phyloP scores from a whole-genome alignment of 257 asterid genomes.

The Solanum sparsipilum region DNA sequence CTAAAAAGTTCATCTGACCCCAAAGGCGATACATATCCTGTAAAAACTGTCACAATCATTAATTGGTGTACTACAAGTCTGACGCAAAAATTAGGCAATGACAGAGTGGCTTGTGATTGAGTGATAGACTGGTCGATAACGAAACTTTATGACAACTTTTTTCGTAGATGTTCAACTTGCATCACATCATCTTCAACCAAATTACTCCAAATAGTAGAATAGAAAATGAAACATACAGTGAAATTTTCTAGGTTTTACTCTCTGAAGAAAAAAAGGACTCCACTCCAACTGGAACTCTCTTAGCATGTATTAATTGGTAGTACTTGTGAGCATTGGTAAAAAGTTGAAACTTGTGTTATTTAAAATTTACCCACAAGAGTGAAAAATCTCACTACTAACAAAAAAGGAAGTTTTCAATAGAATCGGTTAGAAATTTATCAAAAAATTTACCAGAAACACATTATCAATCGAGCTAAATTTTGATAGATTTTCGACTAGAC shows the following conservation, averaged over 20 bases:
- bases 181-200: background rate
- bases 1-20: too few species aligned
- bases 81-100: too few species aligned
- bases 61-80: too few species aligned
- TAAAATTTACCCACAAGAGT: background rate
- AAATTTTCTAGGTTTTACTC: background rate
- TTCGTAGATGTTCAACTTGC: background rate
- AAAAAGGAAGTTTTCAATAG: too few species aligned
- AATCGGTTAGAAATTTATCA: too few species aligned
- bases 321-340: background rate
- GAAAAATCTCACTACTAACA: background rate
- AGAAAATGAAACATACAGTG: background rate
- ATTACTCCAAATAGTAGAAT: background rate
- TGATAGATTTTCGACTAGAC: too few species aligned
- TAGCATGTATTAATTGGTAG: background rate
- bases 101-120: too few species aligned
- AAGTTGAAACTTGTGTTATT: background rate
- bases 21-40: too few species aligned
- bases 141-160: too few species aligned
- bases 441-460: too few species aligned
- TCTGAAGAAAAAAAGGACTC: background rate
- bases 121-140: too few species aligned
- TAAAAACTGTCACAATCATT: too few species aligned
- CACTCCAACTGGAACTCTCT: background rate
- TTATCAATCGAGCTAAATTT: background rate